Evolutionary conservation across 2,329 filamentous ascomycete species (phyloP), one percentile per base, ranked within the genome.

Genomic region (Colletotrichum sublineola): DNA sequence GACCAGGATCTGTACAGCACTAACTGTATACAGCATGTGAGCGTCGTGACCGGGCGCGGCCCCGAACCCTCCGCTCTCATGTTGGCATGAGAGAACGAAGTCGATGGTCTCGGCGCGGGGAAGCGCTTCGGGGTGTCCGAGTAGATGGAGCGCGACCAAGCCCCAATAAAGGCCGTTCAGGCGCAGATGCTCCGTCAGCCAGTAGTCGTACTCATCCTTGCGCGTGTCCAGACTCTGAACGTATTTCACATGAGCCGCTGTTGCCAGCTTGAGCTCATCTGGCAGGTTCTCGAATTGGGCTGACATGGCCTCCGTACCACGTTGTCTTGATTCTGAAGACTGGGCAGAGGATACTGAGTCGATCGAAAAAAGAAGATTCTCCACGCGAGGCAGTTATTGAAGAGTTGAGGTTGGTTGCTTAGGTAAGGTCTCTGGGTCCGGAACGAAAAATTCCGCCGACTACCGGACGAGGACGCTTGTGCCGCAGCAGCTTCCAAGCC

Each of bases 151-250:
- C 8, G 96, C 93, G 8, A 92, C 96, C 69, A 99, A 84, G 18
- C 96, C 96, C 96, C 96, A 99, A 83, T 99, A 99, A 60, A 99
- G 89, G 56, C 96, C 96, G 81, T 96, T 98, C 70, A 99, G 89
- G 73, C 96, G 94, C 76, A 99, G 88, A 81, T 99, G 96, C 83
- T 99, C 96, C 18, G 96, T 99, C 80, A 98, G 87, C 93, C 96
- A 98, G 85, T 98, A 99, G 82, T 98, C 95, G 77, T 97, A 91
- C 83, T 98, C 94, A 86, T 98, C 95, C 84, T 93, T 95, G 80
- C 93, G 92, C 76, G 92, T 95, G 82, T 99, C 95, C 77, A 99
- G 88, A 79, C 93, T 94, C 83, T 97, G 94, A 77, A 99, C 94
- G 82, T 98, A 99, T 80, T 91, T 90, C 78, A 98, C 94, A 81